These are phyloP conservation scores for Saccharomyces hybrid DNA, from an alignment of 1,139 yeast genomes.

Conservation along the genomic window DNA sequence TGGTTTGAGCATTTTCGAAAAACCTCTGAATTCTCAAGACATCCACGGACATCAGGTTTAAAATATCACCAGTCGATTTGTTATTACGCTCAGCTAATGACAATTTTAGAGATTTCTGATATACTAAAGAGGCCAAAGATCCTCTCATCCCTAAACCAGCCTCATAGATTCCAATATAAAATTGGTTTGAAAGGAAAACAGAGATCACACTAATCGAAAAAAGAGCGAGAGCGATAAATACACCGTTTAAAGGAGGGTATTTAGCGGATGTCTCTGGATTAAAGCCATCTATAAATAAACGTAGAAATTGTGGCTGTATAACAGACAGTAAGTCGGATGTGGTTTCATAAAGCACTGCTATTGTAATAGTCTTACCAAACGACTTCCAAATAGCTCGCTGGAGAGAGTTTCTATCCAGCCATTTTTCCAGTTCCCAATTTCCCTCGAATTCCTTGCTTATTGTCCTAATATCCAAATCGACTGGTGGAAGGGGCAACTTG, in stretches of 20 bases:
- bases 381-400: conserved; percentile 39
- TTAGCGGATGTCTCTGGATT: conserved; percentile 21
- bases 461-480: conserved; percentile 37
- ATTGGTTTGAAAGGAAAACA: conserved; percentile 45
- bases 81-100: conserved; percentile 41
- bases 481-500: conserved; percentile 51
- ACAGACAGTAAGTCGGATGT: conserved; percentile 40
- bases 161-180: conserved; percentile 44
- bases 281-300: conserved; percentile 43
- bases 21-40: conserved; percentile 46
- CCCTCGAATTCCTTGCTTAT: conserved; percentile 30
- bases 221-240: conserved; percentile 44
- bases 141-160: conserved; percentile 47
- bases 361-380: conserved; percentile 40
- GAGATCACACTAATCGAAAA: conserved; percentile 41
- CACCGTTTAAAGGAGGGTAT: conserved; percentile 43
- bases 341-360: conserved; percentile 41
- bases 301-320: conserved; percentile 50
- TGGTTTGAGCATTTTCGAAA: conserved; percentile 44
- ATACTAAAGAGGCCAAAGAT: conserved; percentile 44
- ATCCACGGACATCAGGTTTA: conserved; percentile 54
- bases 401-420: conserved; percentile 35
- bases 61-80: conserved; percentile 48
- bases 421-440: conserved; percentile 36
- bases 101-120: conserved; percentile 42